Evolutionary conservation across 306 rosid species (phyloP).

Genomic region (Benincasa hispida): DNA sequence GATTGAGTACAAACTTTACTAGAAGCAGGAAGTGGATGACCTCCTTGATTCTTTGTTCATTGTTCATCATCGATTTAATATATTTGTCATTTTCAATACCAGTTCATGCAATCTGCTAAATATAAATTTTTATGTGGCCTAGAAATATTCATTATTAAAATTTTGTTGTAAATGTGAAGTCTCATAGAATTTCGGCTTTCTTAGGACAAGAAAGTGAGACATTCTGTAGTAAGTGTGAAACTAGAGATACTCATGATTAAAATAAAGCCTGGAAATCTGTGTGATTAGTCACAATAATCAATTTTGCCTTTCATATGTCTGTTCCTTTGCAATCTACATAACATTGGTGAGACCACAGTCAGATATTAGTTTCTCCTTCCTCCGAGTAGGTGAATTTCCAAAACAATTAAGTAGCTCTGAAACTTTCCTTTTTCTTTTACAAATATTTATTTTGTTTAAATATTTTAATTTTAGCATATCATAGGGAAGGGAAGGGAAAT

Average conservation of each 20-base stretch:
- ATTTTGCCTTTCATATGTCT: no score
- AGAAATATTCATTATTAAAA: no score
- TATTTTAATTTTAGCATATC: no score
- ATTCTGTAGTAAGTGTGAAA: not conserved
- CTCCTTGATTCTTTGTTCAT: not conserved
- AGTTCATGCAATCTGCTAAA: not conserved
- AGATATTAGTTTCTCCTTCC: no score
- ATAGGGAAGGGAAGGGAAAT: no score
- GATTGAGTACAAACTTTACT: not conserved
- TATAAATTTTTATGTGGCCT: not conserved
- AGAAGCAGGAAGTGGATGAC: not conserved
- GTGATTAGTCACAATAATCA: no score
- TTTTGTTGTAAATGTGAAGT: not conserved
- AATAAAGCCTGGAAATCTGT: not conserved
- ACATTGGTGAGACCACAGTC: no score
- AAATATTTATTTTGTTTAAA: no score
- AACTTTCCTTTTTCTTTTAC: no score
- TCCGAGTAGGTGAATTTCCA: no score
- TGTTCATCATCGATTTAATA: not conserved
- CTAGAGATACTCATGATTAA: not conserved
- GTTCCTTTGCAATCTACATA: no score
- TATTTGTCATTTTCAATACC: not conserved
- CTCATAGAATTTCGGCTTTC: not conserved
- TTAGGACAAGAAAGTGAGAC: not conserved
- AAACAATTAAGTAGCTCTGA: no score